Base-by-base conservation (phyloP, 2,329 filamentous ascomycete genomes). In the Cryphonectria parasitica region DNA sequence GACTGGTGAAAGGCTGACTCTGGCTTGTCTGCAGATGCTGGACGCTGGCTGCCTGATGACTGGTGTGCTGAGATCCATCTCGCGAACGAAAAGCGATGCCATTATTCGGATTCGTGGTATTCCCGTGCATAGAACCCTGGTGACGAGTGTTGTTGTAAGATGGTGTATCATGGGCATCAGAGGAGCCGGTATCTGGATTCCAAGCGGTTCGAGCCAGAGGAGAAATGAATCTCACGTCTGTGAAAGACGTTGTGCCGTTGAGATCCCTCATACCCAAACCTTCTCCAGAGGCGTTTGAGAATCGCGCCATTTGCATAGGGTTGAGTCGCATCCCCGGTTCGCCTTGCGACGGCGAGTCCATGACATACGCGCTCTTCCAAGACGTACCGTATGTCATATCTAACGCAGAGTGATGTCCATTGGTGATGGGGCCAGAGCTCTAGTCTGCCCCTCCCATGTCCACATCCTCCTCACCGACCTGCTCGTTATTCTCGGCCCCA, bases 371-470 rank as follows among this genome's bases (percentile, higher is more conserved):
- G 28, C 22, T 45, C n/a, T 39, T n/a, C 61, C 25, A 28, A 22
- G 22, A 17, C 19, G 13, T 15, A 36, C 34, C 52, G 52, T 54
- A 22, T 45, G 31, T 34, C 17, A 45, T 28, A 19, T 56, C 56
- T 13, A 60, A 25, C n/a, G 31, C 7, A 25, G 58, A 64, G 31
- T 63, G 43, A 43, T 63, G 22, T 31, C 34, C 25, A 25, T 63
- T 63, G n/a, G n/a, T 68, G 43, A 36, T 7, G 43, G 22, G 66
- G 22, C 25, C 58, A 71, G 66, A 52, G 19, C n/a, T 49, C 73
- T 78, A 77, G 74, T 79, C 78, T 63, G 76, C 77, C 22, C 43
- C 66, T 45, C 43, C 66, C 78, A 80, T 80, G 67, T 80, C 79
- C 69, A 80, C 78, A 69, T 80, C 79, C 64, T 78, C 77, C 68